phyloP scores from a whole-genome alignment of 2,329 filamentous ascomycete species.

The Coleophoma eucalyptorum region DNA sequence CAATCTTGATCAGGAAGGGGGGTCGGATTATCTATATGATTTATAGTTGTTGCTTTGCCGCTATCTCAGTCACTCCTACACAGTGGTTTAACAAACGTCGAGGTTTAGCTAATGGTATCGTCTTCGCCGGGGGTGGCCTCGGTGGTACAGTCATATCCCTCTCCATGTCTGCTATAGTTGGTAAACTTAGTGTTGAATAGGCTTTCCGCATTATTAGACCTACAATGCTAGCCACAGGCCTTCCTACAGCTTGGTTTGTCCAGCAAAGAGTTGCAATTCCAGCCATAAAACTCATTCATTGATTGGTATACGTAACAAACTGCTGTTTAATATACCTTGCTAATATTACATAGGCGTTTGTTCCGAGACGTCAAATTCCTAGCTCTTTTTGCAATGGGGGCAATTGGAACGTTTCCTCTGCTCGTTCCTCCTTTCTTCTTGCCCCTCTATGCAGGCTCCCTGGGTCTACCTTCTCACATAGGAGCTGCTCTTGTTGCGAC shows the following conservation, averaged over 20 bases:
- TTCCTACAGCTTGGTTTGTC: constrained; percentile 52
- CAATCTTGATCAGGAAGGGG: background rate
- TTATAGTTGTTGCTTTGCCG: constrained; percentile 26
- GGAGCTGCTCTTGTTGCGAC: constrained; percentile 56
- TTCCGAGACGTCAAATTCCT: constrained; percentile 49
- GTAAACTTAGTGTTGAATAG: constrained; percentile 42
- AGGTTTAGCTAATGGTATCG: constrained; percentile 51
- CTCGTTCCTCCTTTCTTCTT: constrained; percentile 60
- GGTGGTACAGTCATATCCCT: constrained; percentile 51
- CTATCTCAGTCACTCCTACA: constrained; percentile 43
- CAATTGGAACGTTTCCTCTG: constrained; percentile 54
- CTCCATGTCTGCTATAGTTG: constrained; percentile 42
- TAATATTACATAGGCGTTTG: constrained; percentile 43
- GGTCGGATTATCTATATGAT: background rate
- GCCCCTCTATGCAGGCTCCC: constrained; percentile 49
- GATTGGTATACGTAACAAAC: constrained; percentile 27
- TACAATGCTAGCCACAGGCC: constrained; percentile 45
- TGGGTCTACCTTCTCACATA: constrained; percentile 47
- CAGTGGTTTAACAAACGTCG: constrained; percentile 52
- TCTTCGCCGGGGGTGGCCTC: constrained; percentile 50
- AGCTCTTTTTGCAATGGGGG: constrained; percentile 48
- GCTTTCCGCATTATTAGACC: constrained; percentile 49
- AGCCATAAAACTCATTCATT: constrained; percentile 41
- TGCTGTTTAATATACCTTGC: constrained; percentile 3
- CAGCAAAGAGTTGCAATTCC: constrained; percentile 40